A percentile compares a stretch with the other conserved stretches of the same genome.
Conservation (phyloP, 345 rosid species). For the Dimocarpus longan region DNA sequence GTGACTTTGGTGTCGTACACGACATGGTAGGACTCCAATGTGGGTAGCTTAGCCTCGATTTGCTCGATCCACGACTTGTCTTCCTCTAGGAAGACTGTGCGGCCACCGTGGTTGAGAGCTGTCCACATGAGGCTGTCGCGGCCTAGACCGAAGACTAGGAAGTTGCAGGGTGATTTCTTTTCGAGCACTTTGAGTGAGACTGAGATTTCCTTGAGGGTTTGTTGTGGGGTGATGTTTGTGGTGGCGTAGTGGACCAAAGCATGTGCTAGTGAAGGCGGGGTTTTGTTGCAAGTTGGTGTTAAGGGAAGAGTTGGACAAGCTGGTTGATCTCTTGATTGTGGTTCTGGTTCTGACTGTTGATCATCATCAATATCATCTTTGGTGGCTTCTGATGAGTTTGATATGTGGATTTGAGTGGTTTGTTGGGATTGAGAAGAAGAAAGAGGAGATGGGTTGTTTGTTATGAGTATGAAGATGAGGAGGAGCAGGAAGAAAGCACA, state of each 20-base stretch:
- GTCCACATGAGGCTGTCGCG: slow-evolving; percentile 96
- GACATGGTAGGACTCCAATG: slow-evolving; percentile 74
- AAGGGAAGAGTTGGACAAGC: slow-evolving; percentile 30
- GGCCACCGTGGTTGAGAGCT: slow-evolving; percentile 76
- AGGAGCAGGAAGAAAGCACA: slow-evolving; percentile 43
- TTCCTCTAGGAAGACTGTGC: slow-evolving; percentile 86
- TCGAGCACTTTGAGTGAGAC: slow-evolving; percentile 60
- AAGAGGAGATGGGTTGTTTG: slow-evolving; percentile 43
- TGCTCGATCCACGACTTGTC: slow-evolving; percentile 77
- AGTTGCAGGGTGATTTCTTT: slow-evolving; percentile 81
- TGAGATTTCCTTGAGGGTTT: slow-evolving; percentile 76
- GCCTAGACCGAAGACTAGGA: slow-evolving; percentile 83
- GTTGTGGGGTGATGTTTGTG: slow-evolving; percentile 85
- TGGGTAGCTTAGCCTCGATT: slow-evolving; percentile 47
- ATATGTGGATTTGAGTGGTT: neutral
- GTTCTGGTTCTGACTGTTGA: neutral
- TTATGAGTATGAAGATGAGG: slow-evolving; percentile 45
- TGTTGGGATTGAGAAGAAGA: slow-evolving; percentile 22
- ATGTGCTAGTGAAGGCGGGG: slow-evolving; percentile 64
- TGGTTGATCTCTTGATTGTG: neutral
- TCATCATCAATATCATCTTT: slow-evolving; percentile 1
- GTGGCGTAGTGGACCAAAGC: slow-evolving; percentile 78
- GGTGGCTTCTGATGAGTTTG: neutral
- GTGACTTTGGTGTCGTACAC: slow-evolving; percentile 64
- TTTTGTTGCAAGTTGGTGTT: slow-evolving; percentile 47